phyloP scores from a whole-genome alignment of 2,329 filamentous ascomycete genomes.

The Verticillium zaregamsianum region DNA sequence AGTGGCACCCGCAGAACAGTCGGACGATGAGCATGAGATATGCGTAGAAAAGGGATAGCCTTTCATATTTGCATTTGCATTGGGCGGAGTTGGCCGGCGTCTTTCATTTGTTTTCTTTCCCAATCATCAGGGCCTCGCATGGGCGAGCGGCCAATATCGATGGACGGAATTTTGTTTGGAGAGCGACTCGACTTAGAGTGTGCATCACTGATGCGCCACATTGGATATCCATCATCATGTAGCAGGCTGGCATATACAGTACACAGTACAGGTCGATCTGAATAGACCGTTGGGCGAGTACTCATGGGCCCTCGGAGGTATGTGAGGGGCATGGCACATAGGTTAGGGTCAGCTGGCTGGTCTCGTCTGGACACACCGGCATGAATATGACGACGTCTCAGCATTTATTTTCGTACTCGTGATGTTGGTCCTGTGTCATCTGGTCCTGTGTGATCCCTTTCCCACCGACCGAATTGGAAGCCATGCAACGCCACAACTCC shows the following conservation, averaged over 20 bases:
- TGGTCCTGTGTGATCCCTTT: background rate
- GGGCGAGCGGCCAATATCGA: background rate
- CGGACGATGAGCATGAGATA: slow-evolving; percentile 15
- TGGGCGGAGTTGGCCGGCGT: slow-evolving; percentile 8
- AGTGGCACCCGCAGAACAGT: slow-evolving; percentile 9
- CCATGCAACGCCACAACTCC: background rate
- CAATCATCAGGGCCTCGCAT: background rate
- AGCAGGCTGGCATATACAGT: slow-evolving; percentile 4
- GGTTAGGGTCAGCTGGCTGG: slow-evolving; percentile 14
- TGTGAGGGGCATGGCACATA: background rate
- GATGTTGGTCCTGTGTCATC: background rate
- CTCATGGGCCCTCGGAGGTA: background rate
- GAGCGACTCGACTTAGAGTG: background rate
- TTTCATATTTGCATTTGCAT: slow-evolving; percentile 13
- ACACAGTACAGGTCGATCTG: slow-evolving; percentile 1
- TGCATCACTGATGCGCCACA: background rate
- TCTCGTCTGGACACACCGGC: slow-evolving; percentile 4
- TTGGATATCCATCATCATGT: slow-evolving; percentile 4
- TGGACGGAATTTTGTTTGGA: background rate
- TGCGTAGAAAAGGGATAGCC: slow-evolving; percentile 9
- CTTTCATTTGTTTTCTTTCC: slow-evolving; percentile 6
- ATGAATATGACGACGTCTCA: slow-evolving; percentile 4
- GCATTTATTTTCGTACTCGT: background rate
- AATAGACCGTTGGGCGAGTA: background rate
- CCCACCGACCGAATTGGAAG: background rate